phyloP scores from a whole-genome alignment of 345 rosid genomes.

The Sonneratia alba region DNA sequence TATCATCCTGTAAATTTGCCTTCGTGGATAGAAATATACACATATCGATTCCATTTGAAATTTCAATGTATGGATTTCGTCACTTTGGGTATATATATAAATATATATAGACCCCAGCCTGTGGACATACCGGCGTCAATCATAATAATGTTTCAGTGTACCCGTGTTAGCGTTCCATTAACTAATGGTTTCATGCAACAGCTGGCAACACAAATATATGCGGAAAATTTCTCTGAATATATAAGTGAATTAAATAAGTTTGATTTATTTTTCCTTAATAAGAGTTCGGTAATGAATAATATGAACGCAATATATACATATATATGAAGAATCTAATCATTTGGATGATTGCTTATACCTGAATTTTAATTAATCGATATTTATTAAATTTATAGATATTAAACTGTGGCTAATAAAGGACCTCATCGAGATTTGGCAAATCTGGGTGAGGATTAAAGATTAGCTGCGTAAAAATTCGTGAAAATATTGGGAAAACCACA shows the following conservation, averaged over 20 bases:
- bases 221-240: neutral
- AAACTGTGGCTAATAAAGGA: neutral
- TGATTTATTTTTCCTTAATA: no score
- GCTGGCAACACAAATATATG: neutral
- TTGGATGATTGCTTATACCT: no score
- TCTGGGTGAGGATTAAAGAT: neutral
- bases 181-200: neutral
- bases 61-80: neutral
- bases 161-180: neutral
- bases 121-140: neutral
- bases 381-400: no score
- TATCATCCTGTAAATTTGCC: no score
- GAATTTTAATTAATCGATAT: no score
- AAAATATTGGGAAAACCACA: neutral
- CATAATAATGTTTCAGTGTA: neutral
- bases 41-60: neutral
- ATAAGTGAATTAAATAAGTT: no score
- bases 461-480: neutral
- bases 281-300: no score
- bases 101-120: neutral
- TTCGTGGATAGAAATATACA: no score
- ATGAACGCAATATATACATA: no score
- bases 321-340: no score
- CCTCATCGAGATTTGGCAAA: neutral
- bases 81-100: neutral